Evolutionary conservation across 2,329 filamentous ascomycete genomes (phyloP), one percentile per base, ranked within the genome.

Genomic region (Stemphylium beticola): DNA sequence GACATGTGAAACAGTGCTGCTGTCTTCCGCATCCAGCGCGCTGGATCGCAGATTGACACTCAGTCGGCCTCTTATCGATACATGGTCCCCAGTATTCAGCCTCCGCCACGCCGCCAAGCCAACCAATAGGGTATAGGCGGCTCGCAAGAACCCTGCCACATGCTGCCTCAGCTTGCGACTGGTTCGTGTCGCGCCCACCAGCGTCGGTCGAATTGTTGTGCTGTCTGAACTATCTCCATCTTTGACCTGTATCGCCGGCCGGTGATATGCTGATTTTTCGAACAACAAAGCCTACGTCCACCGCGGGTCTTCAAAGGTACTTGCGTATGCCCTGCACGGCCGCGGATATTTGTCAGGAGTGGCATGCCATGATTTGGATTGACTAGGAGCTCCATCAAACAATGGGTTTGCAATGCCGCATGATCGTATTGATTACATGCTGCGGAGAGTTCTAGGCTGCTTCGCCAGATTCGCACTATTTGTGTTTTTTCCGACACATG

Each of bases 41-140:
- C 20, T 49, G 55, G 60, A 54, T 57, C 32, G 18, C 31, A 50
- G 47, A 48, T 54, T 58, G 60, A 55, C 53, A 62, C 51, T 51
- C 53, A 62, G 49, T 51, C 20, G 24, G 42, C 37, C 41, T 48
- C 47, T 15, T 47, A 46, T 49, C 55, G 56, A 56, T 60, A 49
- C 55, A 51, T 54, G 49, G 51, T 50, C 53, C 26, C 49, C 49
- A 37, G 43, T 41, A 37, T 48, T 48, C 52, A 50, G 55, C 45
- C 55, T 46, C 49, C 22, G 33, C n/a, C 45, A 31, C 37, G 47
- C 38, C 29, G 38, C 38, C 39, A 41, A 33, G n/a, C 14, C 9
- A 11, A 11, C 38, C 44, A 49, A 33, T 31, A 17, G 22, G 24
- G 17, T 9, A 20, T 29, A 41, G 5, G 32, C 46, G 12, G 36